These are phyloP conservation scores for Russula sp. DNA, from an alignment of 768 basidiomycete genomes.

Conservation along the genomic window DNA sequence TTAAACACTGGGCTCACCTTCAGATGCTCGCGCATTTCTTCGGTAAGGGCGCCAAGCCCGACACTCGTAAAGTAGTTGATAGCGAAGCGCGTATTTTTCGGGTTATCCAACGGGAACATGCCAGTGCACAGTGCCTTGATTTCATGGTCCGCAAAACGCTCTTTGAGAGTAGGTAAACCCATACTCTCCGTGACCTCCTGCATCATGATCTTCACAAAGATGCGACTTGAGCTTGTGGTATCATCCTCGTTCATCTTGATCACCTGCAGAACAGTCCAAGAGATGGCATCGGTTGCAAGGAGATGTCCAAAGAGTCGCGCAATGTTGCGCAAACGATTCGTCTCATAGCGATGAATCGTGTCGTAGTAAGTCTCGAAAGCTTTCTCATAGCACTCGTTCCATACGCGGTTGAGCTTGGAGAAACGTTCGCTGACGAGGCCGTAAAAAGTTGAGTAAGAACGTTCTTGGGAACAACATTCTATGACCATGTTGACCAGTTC, in stretches of 20 bases:
- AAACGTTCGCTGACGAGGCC: conserved; percentile 95
- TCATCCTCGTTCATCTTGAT: conserved; percentile 97
- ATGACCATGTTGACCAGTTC: conserved; percentile 98
- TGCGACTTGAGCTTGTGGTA: conserved; percentile 92
- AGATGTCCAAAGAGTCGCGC: conserved; percentile 95
- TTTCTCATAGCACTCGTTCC: conserved; percentile 84
- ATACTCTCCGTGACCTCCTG: conserved; percentile 92
- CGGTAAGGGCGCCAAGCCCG: conserved; percentile 83
- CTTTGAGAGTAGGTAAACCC: conserved; percentile 81
- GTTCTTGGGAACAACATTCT: conserved; percentile 99
- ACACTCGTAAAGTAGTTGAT: conserved; percentile 99
- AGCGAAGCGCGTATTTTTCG: conserved; percentile 92
- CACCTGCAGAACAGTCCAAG: conserved; percentile 79
- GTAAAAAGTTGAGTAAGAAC: conserved; percentile 96
- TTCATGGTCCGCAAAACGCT: conserved; percentile 86
- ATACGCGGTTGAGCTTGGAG: conserved; percentile 90
- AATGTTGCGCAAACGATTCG: conserved; percentile 95
- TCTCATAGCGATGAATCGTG: conserved; percentile 98
- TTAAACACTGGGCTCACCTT: conserved; percentile 50
- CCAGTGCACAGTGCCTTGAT: conserved; percentile 62
- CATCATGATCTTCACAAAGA: conserved; percentile 96
- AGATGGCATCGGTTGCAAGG: conserved; percentile 77
- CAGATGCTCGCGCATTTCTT: conserved; percentile 94
- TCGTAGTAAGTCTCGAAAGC: conserved; percentile 89
- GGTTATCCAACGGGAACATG: conserved; percentile 96